A percentile compares a stretch with the other conserved stretches of the same genome.
phyloP scores from a whole-genome alignment of 1,284 basidiomycete species.

The Cryptococcus depauperatus region DNA sequence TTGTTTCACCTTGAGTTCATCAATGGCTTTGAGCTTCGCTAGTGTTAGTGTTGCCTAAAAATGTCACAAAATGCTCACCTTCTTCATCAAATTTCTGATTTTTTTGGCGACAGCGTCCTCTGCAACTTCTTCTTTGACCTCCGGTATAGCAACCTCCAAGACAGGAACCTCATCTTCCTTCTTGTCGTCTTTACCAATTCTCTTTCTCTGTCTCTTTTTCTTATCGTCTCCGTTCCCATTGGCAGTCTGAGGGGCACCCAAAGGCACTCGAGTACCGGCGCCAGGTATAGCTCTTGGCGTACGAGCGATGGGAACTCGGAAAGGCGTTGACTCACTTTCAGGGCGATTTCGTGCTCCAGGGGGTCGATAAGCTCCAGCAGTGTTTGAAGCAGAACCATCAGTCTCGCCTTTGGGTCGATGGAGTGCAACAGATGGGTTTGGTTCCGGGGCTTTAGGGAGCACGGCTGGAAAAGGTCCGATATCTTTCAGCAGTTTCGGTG shows the following conservation, averaged over 20 bases:
- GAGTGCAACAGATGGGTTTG: slow-evolving; percentile 55
- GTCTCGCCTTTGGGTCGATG: slow-evolving; percentile 43
- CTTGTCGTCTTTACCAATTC: slow-evolving; percentile 49
- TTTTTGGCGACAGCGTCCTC: slow-evolving; percentile 82
- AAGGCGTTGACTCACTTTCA: slow-evolving; percentile 48
- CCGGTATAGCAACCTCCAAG: slow-evolving; percentile 22
- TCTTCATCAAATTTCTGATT: slow-evolving; percentile 86
- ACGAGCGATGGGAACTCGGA: slow-evolving; percentile 52
- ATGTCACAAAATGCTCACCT: slow-evolving; percentile 51
- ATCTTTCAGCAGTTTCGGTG: slow-evolving; percentile 60
- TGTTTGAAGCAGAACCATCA: slow-evolving; percentile 51
- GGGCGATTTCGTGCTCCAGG: slow-evolving; percentile 85
- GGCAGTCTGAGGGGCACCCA: slow-evolving; percentile 16
- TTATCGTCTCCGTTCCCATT: slow-evolving; percentile 50
- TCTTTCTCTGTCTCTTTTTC: slow-evolving; percentile 52
- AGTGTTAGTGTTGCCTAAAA: neutral
- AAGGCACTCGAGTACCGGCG: slow-evolving; percentile 38
- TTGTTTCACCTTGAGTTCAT: slow-evolving; percentile 84
- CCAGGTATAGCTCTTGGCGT: slow-evolving; percentile 58
- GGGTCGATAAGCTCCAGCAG: slow-evolving; percentile 76
- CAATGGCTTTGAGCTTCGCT: slow-evolving; percentile 79
- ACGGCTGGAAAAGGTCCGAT: slow-evolving; percentile 63
- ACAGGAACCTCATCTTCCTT: slow-evolving; percentile 16
- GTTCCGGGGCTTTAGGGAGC: slow-evolving; percentile 67
- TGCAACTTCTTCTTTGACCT: slow-evolving; percentile 44